phyloP scores from a whole-genome alignment of 192 early-diverging fungal genomes.

The Haplosporangium gracile region DNA sequence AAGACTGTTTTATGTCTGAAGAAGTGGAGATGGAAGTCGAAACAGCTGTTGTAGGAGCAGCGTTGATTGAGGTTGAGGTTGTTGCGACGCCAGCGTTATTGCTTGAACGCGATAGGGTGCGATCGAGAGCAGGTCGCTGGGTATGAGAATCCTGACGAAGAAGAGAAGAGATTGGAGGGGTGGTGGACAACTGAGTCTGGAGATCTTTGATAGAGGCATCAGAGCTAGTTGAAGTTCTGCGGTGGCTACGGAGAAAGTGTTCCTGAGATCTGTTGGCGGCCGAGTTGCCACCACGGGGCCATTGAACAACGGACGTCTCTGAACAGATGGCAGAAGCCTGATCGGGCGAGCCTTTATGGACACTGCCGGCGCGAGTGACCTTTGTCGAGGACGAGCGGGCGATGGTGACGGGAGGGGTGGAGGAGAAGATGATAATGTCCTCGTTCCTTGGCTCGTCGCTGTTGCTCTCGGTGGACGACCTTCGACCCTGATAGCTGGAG shows the following conservation, averaged over 20 bases:
- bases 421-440: slow-evolving; percentile 55
- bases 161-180: slow-evolving; percentile 26
- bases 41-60: neutral
- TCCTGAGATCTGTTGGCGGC: slow-evolving; percentile 51
- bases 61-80: neutral
- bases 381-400: slow-evolving; percentile 28
- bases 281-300: slow-evolving; percentile 44
- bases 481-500: slow-evolving; percentile 41
- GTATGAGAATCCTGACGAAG: slow-evolving; percentile 13
- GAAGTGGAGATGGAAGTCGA: neutral
- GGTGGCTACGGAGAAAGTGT: slow-evolving; percentile 43
- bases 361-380: slow-evolving; percentile 16
- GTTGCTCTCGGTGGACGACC: slow-evolving; percentile 14
- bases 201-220: slow-evolving; percentile 47
- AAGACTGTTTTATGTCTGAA: neutral
- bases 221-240: slow-evolving; percentile 42
- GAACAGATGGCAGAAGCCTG: slow-evolving; percentile 26
- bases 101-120: slow-evolving; percentile 35
- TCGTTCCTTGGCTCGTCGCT: slow-evolving; percentile 20
- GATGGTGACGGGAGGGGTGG: slow-evolving; percentile 48
- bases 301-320: slow-evolving; percentile 45
- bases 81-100: neutral
- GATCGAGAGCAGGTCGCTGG: slow-evolving; percentile 28
- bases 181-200: slow-evolving; percentile 36
- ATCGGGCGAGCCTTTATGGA: slow-evolving; percentile 49